These are phyloP conservation scores for Macroventuria anomochaeta DNA, from an alignment of 2,329 filamentous ascomycete genomes.

Conservation along the genomic window DNA sequence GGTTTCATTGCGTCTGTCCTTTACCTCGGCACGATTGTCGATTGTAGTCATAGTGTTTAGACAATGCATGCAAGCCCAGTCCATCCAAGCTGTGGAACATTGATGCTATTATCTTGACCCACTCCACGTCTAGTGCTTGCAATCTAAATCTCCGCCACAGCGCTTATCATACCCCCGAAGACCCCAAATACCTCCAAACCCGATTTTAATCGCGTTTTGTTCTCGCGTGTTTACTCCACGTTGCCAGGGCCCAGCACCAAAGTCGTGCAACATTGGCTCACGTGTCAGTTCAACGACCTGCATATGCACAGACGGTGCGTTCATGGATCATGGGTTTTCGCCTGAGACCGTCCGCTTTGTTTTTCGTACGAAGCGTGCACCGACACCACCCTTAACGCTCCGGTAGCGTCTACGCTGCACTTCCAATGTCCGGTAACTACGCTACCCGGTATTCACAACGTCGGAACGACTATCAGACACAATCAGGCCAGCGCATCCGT, in stretches of 20 bases:
- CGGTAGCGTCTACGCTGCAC: too few relatives aligned
- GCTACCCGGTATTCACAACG: neutral
- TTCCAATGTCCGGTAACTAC: too few relatives aligned
- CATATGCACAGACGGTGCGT: slow-evolving; percentile 1
- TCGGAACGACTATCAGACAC: neutral
- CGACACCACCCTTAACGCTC: too few relatives aligned
- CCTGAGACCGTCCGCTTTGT: neutral
- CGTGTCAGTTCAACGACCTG: slow-evolving; percentile 6
- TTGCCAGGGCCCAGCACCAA: neutral
- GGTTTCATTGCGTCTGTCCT: neutral
- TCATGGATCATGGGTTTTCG: neutral
- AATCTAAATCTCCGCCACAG: neutral
- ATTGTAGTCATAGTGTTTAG: slow-evolving; percentile 4
- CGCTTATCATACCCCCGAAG: neutral
- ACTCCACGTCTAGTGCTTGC: slow-evolving; percentile 2
- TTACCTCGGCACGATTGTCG: too few relatives aligned
- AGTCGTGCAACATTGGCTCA: slow-evolving; percentile 11
- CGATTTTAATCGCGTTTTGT: neutral
- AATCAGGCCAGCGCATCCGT: too few relatives aligned
- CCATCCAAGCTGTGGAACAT: slow-evolving; percentile 7
- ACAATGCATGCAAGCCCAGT: neutral
- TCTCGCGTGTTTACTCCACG: neutral
- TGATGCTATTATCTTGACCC: neutral
- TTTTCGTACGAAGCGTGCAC: neutral
- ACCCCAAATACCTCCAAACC: too few relatives aligned